Conservation (phyloP, 2,329 filamentous ascomycete genomes). For the Amauroascus verrucosus region DNA sequence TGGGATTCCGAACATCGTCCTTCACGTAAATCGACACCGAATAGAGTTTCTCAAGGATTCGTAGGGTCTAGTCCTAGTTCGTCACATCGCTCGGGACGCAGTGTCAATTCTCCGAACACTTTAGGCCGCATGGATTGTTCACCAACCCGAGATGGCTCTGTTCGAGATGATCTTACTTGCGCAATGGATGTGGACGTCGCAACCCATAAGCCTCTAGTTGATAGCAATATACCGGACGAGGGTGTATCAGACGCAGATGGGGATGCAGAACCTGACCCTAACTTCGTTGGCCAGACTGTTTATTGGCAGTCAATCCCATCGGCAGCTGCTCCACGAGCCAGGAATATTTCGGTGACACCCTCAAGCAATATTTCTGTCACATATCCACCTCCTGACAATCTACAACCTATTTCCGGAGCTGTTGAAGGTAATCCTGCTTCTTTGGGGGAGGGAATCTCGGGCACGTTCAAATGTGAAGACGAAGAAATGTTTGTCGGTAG, state of each 20-base stretch:
- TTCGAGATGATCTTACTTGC: neutral
- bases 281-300: neutral
- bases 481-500: neutral
- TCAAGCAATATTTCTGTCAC: neutral
- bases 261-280: neutral
- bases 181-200: conserved; percentile 3
- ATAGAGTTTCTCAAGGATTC: neutral
- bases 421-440: neutral
- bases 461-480: neutral
- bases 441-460: neutral
- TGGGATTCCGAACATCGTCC: conserved; percentile 13
- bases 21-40: conserved; percentile 1
- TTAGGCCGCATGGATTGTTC: neutral
- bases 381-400: neutral
- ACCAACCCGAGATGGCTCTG: conserved; percentile 5
- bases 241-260: neutral
- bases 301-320: neutral
- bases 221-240: neutral
- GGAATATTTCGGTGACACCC: neutral
- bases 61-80: neutral
- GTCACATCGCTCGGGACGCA: conserved; percentile 4
- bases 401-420: neutral
- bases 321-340: neutral
- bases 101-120: conserved; percentile 7
- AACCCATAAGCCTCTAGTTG: neutral